Evolutionary conservation across 148 eudicot genomes (phyloP).

Genomic region (Camellia sinensis): DNA sequence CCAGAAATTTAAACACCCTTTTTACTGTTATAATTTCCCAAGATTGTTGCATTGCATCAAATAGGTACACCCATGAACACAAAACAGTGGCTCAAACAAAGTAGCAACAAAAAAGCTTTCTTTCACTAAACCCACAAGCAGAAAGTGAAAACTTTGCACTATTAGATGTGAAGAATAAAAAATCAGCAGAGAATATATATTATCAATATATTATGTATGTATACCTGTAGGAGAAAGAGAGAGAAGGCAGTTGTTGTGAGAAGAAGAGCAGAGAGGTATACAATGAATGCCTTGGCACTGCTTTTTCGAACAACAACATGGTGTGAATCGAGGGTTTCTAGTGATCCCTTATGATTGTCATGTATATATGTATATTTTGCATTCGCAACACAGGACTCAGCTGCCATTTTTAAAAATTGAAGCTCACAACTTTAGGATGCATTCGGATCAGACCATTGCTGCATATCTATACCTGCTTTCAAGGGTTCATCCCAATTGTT

Average conservation of each 20-base stretch:
- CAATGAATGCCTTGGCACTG: slow-evolving; percentile 7
- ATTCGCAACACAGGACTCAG: slow-evolving; percentile 24
- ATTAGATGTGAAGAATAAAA: background rate
- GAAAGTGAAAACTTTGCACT: background rate
- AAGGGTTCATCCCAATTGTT: too few species aligned
- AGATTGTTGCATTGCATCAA: background rate
- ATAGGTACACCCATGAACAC: too few species aligned
- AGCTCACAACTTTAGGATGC: background rate
- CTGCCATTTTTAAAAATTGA: slow-evolving; percentile 16
- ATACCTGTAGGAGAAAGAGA: slow-evolving; percentile 24
- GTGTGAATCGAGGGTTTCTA: slow-evolving; percentile 54
- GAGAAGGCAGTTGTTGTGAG: slow-evolving; percentile 11
- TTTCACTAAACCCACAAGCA: background rate
- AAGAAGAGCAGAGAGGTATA: slow-evolving; percentile 15
- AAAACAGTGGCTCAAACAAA: too few species aligned
- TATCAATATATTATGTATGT: background rate
- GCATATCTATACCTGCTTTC: too few species aligned
- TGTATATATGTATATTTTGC: slow-evolving; percentile 50
- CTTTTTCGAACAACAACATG: slow-evolving; percentile 33
- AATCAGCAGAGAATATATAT: background rate
- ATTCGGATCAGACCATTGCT: background rate
- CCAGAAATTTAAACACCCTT: background rate
- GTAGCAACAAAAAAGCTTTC: background rate
- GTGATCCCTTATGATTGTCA: slow-evolving; percentile 35
- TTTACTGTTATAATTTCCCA: background rate